phyloP scores from a whole-genome alignment of 1,139 yeast genomes.

The Geotrichum siamense region DNA sequence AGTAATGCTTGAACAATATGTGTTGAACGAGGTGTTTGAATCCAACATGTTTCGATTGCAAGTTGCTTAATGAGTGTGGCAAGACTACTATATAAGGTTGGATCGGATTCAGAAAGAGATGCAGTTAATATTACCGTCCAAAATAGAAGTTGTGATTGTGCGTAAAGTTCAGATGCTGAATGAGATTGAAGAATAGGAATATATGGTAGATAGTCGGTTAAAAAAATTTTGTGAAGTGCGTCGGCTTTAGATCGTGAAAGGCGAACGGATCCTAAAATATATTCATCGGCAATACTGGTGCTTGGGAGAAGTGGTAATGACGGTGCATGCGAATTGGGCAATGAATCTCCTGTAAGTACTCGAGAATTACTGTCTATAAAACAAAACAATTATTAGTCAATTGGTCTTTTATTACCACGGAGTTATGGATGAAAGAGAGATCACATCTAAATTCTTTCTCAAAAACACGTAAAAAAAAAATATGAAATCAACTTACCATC shows the following conservation, averaged over 20 bases:
- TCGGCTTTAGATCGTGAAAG: conserved; percentile 61
- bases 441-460: neutral
- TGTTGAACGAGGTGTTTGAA: conserved; percentile 85
- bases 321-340: conserved; percentile 11
- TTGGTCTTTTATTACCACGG: too few species aligned
- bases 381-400: too few species aligned
- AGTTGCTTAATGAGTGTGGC: conserved; percentile 76
- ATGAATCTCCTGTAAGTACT: conserved; percentile 12
- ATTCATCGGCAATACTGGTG: conserved; percentile 8
- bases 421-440: too few species aligned
- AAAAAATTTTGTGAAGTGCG: conserved; percentile 62
- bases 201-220: conserved; percentile 61
- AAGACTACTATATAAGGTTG: conserved; percentile 66
- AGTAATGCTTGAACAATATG: conserved; percentile 86
- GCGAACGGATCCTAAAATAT: conserved; percentile 65
- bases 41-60: conserved; percentile 92
- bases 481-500: conserved; percentile 13
- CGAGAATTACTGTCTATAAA: conserved; percentile 15
- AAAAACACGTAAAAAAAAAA: neutral
- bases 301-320: neutral
- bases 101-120: conserved; percentile 79
- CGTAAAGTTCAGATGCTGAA: conserved; percentile 69
- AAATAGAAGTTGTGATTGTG: conserved; percentile 75
- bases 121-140: conserved; percentile 91
- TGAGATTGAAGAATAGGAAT: conserved; percentile 71